Conservation (phyloP, 1,284 basidiomycete genomes). For the Boletus albobrunnescens region DNA sequence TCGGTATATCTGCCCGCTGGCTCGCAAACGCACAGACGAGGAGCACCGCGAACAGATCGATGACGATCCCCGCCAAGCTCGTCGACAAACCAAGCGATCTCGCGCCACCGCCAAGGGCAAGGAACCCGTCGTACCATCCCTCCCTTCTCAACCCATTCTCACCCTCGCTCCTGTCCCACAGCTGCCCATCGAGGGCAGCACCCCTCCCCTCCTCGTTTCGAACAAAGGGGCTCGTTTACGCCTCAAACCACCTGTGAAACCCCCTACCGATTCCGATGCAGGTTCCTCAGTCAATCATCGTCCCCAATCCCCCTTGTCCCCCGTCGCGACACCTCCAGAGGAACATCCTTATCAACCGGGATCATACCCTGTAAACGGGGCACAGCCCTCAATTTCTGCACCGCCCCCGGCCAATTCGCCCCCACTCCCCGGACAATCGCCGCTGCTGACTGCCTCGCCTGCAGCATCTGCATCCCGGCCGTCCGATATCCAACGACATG, state of each 20-base stretch:
- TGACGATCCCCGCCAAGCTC: conserved; percentile 41
- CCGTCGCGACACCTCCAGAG: conserved; percentile 29
- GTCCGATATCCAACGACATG: conserved; percentile 43
- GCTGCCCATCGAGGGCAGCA: conserved; percentile 12
- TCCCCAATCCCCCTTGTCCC: conserved; percentile 31
- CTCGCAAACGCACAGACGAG: conserved; percentile 44
- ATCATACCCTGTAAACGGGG: conserved; percentile 24
- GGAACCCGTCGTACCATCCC: conserved; percentile 30
- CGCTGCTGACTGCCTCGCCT: conserved; percentile 17
- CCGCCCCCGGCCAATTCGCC: conserved; percentile 17
- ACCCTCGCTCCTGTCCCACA: conserved; percentile 21
- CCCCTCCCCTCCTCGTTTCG: conserved; percentile 34
- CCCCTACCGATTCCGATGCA: conserved; percentile 21
- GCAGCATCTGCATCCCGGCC: conserved; percentile 32
- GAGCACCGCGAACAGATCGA: conserved; percentile 37
- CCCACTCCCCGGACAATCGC: conserved; percentile 24
- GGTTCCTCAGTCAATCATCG: conserved; percentile 15
- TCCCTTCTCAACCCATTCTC: conserved; percentile 23
- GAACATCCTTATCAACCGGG: conserved; percentile 25
- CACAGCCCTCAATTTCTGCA: conserved; percentile 10
- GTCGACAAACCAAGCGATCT: conserved; percentile 31
- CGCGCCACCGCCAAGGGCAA: conserved; percentile 37
- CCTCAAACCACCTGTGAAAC: conserved; percentile 35
- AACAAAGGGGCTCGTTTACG: conserved; percentile 43
- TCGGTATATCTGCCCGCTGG: conserved; percentile 43